Base-by-base conservation (phyloP, 2,329 filamentous ascomycete genomes). In the Gnomoniopsis sp. region DNA sequence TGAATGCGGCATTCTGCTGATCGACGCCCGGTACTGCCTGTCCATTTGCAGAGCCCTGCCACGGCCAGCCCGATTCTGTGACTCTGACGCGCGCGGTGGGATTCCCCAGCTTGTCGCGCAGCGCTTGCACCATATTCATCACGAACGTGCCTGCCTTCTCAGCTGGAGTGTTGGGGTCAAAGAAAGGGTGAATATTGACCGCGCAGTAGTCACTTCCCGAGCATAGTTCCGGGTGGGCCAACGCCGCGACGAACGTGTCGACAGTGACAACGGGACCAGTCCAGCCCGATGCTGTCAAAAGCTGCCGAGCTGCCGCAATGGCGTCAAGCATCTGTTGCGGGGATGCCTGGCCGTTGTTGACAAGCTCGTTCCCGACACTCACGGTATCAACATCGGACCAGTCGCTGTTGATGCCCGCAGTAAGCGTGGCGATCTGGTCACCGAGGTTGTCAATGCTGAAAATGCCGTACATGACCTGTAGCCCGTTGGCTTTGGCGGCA, bases 51-150 rank as follows among this genome's bases (percentile, higher is more conserved):
- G 76, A 65, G 19, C 91, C 91, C 64, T 83, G 72, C 70, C 83
- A 86, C 46, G 91, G 91, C 91, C 91, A 96, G 53, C 92, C 92
- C 3, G 88, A 88, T 77, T 96, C 92, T 1, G 90, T 91, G 65
- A 96, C 86, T 41, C 93, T 78, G 34, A 89, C 80, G 49, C 80
- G 79, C 72, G 91, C 88, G 64, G 65, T 70, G 33, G 67, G 60
- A 59, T 76, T 67, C 3, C 74, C 66, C 14, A 83, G 68, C 62
- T 73, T 74, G 48, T 70, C 69, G 61, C 72, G 71, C 43, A 85
- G 72, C 26, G 69, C 70, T 12, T 67, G 62, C 30, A 84, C 80
- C 63, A 87, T 85, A 26, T 77, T 75, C 43, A 77, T 71, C 43
- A 92, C 82, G 72, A 91, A 96, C 0, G 71, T 65, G 3, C 91